Percentiles rank a stretch among this genome's conserved stretches.
phyloP scores from a whole-genome alignment of 2,329 filamentous ascomycete genomes.

The Fonsecaea monophora region DNA sequence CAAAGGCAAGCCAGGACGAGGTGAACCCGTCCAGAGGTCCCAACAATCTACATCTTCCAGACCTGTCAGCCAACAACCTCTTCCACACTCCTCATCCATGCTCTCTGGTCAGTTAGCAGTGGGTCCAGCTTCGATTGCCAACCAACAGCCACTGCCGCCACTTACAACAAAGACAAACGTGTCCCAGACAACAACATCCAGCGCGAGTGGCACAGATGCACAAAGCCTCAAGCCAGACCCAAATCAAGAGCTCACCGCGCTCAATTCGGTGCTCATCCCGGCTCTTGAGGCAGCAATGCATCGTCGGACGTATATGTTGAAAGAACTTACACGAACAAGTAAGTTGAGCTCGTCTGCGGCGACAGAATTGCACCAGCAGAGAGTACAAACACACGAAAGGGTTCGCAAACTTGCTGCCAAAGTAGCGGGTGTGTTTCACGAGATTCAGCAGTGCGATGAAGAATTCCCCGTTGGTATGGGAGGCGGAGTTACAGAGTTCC shows the following conservation, averaged over 20 bases:
- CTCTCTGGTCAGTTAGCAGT: conserved; percentile 30
- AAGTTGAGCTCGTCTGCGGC: conserved; percentile 44
- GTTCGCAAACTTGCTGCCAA: conserved; percentile 82
- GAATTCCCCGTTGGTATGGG: conserved; percentile 92
- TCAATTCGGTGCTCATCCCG: conserved; percentile 90
- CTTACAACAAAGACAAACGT: conserved; percentile 28
- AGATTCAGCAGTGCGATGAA: conserved; percentile 88
- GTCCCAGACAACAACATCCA: conserved; percentile 36
- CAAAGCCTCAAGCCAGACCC: conserved; percentile 49
- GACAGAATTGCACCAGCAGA: conserved; percentile 63
- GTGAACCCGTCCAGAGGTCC: conserved; percentile 35
- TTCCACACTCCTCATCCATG: conserved; percentile 43
- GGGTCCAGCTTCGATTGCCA: conserved; percentile 27
- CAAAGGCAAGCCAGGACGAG: conserved; percentile 41
- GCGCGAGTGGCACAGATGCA: conserved; percentile 15
- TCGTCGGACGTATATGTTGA: conserved; percentile 69
- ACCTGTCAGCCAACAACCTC: conserved; percentile 40
- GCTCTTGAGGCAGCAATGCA: conserved; percentile 90
- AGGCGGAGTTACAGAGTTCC: conserved; percentile 82
- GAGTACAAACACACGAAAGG: conserved; percentile 81
- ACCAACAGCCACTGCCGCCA: conserved; percentile 33
- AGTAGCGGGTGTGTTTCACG: conserved; percentile 80
- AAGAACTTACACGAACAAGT: conserved; percentile 46
- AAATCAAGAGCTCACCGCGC: conserved; percentile 78
- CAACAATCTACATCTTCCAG: conserved; percentile 39